Base-by-base conservation (phyloP, 768 basidiomycete species). In the Cystobasidium tubakii region DNA sequence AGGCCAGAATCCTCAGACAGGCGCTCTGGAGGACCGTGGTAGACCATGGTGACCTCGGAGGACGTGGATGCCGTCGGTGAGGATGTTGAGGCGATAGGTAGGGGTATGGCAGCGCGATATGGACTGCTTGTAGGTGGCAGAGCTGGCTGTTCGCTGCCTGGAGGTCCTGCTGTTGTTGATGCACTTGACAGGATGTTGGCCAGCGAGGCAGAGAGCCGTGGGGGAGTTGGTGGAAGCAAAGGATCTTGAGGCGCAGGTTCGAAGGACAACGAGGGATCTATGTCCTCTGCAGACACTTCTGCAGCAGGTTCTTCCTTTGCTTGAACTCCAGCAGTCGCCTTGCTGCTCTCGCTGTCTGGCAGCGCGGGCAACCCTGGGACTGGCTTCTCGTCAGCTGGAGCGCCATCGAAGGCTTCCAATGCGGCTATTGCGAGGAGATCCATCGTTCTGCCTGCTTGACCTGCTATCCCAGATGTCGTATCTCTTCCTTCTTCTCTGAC, bases 1-100 rank as follows among this genome's bases (percentile, higher is more conserved):
- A 78, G 54, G 34, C 78, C 78, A 4, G 73, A 65, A 53, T 77
- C 77, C 66, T 76, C 67, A 29, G 66, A 31, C 44, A 67, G 46
- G 17, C 29, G 44, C 10, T 23, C 42, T 15, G 66, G 66, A 54
- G 46, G 66, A 36, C 29, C 27, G 64, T 43, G 17, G 64, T 43
- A 43, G 29, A 43, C 63, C 63, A 43, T 34, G 10, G 63, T 62
- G 9, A 33, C 36, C 19, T 62, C 36, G 23, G 60, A 62, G 31
- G 46, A 50, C 46, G 46, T 50, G 46, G 46, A 50, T 3, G 46
- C 46, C 3, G 46, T 50, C 9, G 46, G 46, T n/a, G 46, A 39
- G 39, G 39, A 39, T 39, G 39, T 39, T 39, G 39, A 50, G n/a
- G 46, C 46, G 46, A 50, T 50, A n/a, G 46, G 46, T n/a, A 50